phyloP scores from a whole-genome alignment of 306 rosid genomes.

The Betula pendula region DNA sequence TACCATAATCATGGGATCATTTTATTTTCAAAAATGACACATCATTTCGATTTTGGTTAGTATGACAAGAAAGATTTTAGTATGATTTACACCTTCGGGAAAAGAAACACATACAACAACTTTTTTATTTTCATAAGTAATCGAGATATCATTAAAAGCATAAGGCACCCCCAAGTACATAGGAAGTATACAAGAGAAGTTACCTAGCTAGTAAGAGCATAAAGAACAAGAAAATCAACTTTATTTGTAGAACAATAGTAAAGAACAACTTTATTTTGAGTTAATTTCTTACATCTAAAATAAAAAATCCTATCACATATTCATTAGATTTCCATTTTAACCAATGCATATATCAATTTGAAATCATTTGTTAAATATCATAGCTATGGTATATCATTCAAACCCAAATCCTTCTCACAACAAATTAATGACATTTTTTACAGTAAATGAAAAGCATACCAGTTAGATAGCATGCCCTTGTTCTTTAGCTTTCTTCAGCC shows the following conservation, averaged over 20 bases:
- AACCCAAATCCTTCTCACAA: conserved; percentile 4
- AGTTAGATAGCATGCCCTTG: conserved; percentile 44
- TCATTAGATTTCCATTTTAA: not conserved
- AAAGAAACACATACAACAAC: not conserved
- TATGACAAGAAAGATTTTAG: no score
- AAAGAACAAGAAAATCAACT: no score
- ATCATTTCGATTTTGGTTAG: no score
- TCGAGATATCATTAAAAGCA: no score
- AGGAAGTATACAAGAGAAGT: no score
- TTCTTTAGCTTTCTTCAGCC: conserved; percentile 64
- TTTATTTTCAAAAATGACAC: no score
- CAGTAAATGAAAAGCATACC: conserved; percentile 34
- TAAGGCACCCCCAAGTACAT: no score
- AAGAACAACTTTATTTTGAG: no score
- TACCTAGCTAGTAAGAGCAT: no score
- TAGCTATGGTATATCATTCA: not conserved
- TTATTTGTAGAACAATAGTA: not conserved
- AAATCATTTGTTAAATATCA: not conserved
- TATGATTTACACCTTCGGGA: no score
- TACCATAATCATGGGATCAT: no score
- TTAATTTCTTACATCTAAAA: not conserved
- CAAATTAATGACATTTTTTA: not conserved
- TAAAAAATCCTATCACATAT: not conserved
- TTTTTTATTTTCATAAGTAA: no score
- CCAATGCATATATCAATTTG: not conserved